Percentiles rank a stretch among this genome's conserved stretches.
Conservation (phyloP, 2,329 filamentous ascomycete genomes). For the Alternaria panax region DNA sequence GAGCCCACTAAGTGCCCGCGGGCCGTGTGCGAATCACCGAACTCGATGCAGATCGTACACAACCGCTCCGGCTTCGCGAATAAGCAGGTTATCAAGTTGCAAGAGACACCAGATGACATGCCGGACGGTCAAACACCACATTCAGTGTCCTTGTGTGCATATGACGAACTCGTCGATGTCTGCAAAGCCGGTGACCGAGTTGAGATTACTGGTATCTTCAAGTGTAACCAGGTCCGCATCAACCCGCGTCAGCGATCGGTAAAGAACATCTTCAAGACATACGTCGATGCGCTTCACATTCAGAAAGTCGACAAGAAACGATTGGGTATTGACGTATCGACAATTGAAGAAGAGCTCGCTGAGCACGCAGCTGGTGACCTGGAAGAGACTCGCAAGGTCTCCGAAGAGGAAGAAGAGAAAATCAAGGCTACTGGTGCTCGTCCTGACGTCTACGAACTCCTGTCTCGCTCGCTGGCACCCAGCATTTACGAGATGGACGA, state of each 20-base stretch:
- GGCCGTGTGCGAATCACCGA: slow-evolving; percentile 78
- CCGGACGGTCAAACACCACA: slow-evolving; percentile 97
- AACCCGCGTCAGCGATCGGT: slow-evolving; percentile 92
- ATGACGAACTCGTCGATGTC: slow-evolving; percentile 95
- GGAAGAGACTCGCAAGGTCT: slow-evolving; percentile 84
- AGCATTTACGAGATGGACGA: slow-evolving; percentile 99
- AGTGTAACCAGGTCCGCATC: slow-evolving; percentile 89
- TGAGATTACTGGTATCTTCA: slow-evolving; percentile 95
- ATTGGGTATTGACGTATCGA: slow-evolving; percentile 88
- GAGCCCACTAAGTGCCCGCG: slow-evolving; percentile 92
- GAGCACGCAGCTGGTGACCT: slow-evolving; percentile 74
- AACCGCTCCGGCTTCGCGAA: slow-evolving; percentile 95
- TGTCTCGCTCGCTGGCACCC: slow-evolving; percentile 88
- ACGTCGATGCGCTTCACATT: slow-evolving; percentile 92
- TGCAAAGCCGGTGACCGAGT: slow-evolving; percentile 98
- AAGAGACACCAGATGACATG: slow-evolving; percentile 94
- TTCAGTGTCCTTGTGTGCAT: slow-evolving; percentile 93
- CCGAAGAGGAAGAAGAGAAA: slow-evolving; percentile 84
- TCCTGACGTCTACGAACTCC: slow-evolving; percentile 89
- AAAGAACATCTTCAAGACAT: slow-evolving; percentile 97
- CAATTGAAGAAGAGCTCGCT: slow-evolving; percentile 82
- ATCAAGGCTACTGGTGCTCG: slow-evolving; percentile 82
- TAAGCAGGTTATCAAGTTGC: slow-evolving; percentile 98
- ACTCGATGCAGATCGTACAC: slow-evolving; percentile 98
- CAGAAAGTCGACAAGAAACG: slow-evolving; percentile 97